Base-by-base conservation (phyloP, 1,284 basidiomycete species). In the Apiotrichum gracile region DNA sequence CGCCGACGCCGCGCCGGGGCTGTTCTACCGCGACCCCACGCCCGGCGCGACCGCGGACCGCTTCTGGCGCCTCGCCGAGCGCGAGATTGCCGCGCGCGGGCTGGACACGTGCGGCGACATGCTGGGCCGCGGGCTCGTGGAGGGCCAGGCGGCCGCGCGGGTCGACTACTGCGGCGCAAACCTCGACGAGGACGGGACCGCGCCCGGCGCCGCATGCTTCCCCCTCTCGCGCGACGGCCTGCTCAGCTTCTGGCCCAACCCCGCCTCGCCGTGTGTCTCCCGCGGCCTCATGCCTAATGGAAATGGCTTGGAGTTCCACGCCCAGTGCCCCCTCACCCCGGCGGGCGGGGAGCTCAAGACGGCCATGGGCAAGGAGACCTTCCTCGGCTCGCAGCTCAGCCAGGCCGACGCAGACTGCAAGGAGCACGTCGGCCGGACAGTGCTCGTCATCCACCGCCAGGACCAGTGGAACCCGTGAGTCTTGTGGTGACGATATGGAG, bases 381-480 rank as follows among this genome's bases (percentile, higher is more conserved):
- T 74, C 44, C 42, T 72, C 10, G 70, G 71, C 16, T 33, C 38
- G 2, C 54, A 62, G 25, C 34, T 62, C 10, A 40, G 53, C 2
- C 5, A n/a, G 13, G 47, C 29, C 5, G 58, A 64, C 4, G 42
- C 27, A 6, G 52, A 54, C 5, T 49, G 44, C 48, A 51, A 50
- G 24, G 58, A 60, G 45, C 25, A 47, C 10, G 47, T 70, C 1
- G 62, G 64, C n/a, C 57, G 62, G 16, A 70, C 69, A 2, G 33
- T 68, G 4, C n/a, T 74, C n/a, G 43, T 72, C 16, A 62, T 73
- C 22, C 62, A 61, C 0, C 47, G 72, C 22, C 70, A 70, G 51
- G 69, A 72, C 60, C 61, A 64, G 38, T 71, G 69, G 69, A 70
- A 70, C 57, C 70, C 70, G 67, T 72, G 48, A 62, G 70, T 61